Base-by-base conservation (phyloP, 495 filamentous ascomycete genomes). In the Hypomontagnella submonticulosa region DNA sequence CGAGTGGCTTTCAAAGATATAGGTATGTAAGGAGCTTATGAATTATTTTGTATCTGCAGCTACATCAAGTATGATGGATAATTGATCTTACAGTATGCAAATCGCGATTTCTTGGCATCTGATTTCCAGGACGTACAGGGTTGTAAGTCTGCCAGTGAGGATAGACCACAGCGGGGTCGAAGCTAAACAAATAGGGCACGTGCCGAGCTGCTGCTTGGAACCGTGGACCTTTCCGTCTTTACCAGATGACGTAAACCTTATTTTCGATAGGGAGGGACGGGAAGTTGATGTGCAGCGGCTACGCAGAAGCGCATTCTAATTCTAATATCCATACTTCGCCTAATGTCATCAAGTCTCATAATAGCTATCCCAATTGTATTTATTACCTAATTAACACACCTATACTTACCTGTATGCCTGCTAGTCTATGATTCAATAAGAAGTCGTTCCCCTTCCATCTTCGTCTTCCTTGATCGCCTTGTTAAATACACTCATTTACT, bases 171-270 rank as follows among this genome's bases (percentile, higher is more conserved):
- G 63, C 51, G 57, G 57, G 63, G 63, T 48, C 36, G 8, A 15
- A 20, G 32, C 16, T 19, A 13, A 7, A 38, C 37, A 12, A 52
- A 61, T 56, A 13, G 37, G 44, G 58, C 57, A 67, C 63, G 63
- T 67, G 57, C 57, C 50, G 57, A 2, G 11, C 49, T 47, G 44
- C 44, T 16, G 38, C 37, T 33, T 19, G 19, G 51, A 23, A 3
- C 32, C 33, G 30, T 46, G 38, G 19, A 34, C 33, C n/a, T 9
- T 20, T 36, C n/a, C 30, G 37, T 38, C 48, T 23, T 18, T 19
- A 52, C 6, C 23, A 46, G 37, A 47, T 64, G 61, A 64, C 61
- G 61, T 64, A 57, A 63, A 63, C 49, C 34, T 33, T 15, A 50
- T 47, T 50, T 40, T 20, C 1, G 41, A 37, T 27, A 23, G 32